These are phyloP conservation scores for Closterium sp. DNA, from an alignment of 139 green algal species.

Conservation along the genomic window DNA sequence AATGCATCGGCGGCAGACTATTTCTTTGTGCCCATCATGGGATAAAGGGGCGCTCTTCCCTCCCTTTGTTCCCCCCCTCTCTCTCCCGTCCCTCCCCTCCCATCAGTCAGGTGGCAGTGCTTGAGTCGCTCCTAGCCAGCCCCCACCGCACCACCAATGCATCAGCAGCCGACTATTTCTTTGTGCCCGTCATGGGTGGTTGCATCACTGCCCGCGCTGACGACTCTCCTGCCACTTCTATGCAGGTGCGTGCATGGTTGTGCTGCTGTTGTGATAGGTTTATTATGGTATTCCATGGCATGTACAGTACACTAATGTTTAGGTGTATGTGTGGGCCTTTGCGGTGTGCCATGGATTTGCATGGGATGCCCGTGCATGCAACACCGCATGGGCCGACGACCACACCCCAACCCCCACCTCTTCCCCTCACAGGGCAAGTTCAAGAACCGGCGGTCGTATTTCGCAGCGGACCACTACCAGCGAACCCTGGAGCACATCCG, in stretches of 20 bases:
- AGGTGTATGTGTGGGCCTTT: too few species aligned
- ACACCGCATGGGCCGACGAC: neutral
- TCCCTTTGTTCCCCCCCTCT: too few species aligned
- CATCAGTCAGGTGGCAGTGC: neutral
- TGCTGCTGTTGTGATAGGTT: neutral
- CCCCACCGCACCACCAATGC: neutral
- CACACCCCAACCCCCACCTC: too few species aligned
- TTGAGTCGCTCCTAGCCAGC: neutral
- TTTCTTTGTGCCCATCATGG: neutral
- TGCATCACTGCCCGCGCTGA: constrained; percentile 15
- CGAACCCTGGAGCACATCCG: constrained; percentile 1
- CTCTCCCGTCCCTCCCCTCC: too few species aligned
- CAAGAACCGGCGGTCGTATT: neutral
- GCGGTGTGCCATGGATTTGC: neutral
- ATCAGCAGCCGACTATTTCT: neutral
- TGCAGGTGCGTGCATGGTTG: constrained; percentile 11
- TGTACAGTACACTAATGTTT: neutral
- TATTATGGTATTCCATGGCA: neutral
- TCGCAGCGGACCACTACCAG: neutral
- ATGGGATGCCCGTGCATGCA: neutral
- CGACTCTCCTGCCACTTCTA: constrained; percentile 4
- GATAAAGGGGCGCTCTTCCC: too few species aligned
- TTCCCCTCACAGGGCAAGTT: too few species aligned
- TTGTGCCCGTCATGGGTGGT: constrained; percentile 11
- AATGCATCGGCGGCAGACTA: constrained; percentile 28